Percentiles rank a stretch among this genome's conserved stretches.
These are phyloP conservation scores for Coniferiporia weirii DNA, from an alignment of 1,284 basidiomycete species.

Conservation along the genomic window DNA sequence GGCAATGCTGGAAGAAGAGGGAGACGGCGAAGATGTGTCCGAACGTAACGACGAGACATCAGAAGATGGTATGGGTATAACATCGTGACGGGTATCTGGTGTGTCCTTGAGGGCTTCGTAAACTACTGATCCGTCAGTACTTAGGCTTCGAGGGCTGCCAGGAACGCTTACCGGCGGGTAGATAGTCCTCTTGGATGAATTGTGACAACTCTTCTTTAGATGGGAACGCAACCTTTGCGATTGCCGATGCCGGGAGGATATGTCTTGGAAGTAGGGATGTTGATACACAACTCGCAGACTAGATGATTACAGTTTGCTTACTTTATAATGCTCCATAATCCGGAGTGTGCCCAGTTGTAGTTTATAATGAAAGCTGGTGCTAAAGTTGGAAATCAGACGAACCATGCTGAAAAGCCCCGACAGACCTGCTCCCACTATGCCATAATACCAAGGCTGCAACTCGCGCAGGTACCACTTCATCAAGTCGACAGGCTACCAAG, in stretches of 20 bases:
- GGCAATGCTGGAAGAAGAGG: not conserved
- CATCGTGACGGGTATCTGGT: constrained; percentile 3
- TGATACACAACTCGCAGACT: too few species aligned
- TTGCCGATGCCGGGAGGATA: constrained; percentile 61
- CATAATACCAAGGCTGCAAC: constrained; percentile 67
- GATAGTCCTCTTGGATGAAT: constrained; percentile 48
- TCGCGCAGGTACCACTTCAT: constrained; percentile 61
- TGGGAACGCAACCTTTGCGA: constrained; percentile 72
- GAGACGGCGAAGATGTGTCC: constrained; percentile 23
- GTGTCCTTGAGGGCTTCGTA: constrained; percentile 19
- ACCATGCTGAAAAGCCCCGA: constrained; percentile 5
- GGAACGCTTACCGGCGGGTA: constrained; percentile 51
- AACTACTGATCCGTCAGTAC: constrained; percentile 2
- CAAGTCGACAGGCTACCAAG: constrained; percentile 50
- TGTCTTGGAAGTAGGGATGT: constrained; percentile 37
- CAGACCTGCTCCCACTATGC: constrained; percentile 69
- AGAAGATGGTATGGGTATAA: constrained; percentile 20
- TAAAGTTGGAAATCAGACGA: not conserved
- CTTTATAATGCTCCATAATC: constrained; percentile 74
- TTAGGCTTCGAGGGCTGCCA: not conserved
- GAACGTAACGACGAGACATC: constrained; percentile 18
- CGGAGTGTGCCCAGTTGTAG: constrained; percentile 77
- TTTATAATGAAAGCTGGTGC: constrained; percentile 41
- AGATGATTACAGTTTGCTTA: constrained; percentile 27
- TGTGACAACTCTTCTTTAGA: constrained; percentile 51